Conservation (phyloP, 2,329 filamentous ascomycete species). For the Eutypella sp. region DNA sequence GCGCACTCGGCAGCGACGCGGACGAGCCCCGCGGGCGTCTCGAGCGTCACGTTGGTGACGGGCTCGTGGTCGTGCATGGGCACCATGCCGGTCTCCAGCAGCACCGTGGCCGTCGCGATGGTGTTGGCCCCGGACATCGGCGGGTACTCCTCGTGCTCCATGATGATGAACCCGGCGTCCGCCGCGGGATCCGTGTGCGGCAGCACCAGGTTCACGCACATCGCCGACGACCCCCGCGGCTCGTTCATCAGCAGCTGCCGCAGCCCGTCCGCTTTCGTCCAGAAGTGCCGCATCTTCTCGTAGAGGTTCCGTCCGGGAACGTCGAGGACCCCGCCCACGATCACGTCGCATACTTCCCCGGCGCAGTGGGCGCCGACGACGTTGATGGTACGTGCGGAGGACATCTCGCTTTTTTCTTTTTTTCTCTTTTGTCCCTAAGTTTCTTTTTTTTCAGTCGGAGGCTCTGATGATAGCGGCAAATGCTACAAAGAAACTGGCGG, state of each 20-base stretch:
- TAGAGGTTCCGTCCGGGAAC: slow-evolving; percentile 39
- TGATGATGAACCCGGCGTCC: slow-evolving; percentile 41
- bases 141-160: slow-evolving; percentile 28
- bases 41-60: slow-evolving; percentile 33
- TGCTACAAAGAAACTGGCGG: no score
- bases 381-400: slow-evolving; percentile 15
- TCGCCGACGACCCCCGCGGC: slow-evolving; percentile 37
- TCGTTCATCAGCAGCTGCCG: slow-evolving; percentile 41
- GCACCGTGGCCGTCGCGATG: slow-evolving; percentile 37
- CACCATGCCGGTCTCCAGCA: slow-evolving; percentile 43
- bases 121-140: slow-evolving; percentile 34
- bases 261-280: slow-evolving; percentile 32
- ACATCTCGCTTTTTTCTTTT: not conserved
- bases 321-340: slow-evolving; percentile 42
- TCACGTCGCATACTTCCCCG: slow-evolving; percentile 44
- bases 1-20: slow-evolving; percentile 35
- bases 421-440: not conserved
- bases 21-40: slow-evolving; percentile 41
- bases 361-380: slow-evolving; percentile 34
- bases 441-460: no score
- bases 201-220: slow-evolving; percentile 36
- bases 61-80: slow-evolving; percentile 42
- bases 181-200: slow-evolving; percentile 38
- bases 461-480: no score
- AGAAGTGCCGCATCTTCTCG: slow-evolving; percentile 41